phyloP scores from a whole-genome alignment of 805 yeast genomes.

The Barnettozyma wickerhamii region DNA sequence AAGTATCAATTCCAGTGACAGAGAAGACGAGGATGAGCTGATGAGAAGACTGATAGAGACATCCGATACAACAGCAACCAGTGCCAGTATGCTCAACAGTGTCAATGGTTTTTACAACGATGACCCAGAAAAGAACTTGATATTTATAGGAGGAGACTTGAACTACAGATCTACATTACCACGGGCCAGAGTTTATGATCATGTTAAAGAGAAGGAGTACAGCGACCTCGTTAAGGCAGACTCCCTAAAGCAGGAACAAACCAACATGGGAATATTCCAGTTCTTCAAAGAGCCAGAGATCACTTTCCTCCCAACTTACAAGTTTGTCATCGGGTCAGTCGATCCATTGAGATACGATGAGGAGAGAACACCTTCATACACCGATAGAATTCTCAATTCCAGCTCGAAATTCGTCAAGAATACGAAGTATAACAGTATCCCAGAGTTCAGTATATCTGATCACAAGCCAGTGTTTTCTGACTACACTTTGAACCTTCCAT shows the following conservation, averaged over 20 bases:
- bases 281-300: constrained; percentile 47
- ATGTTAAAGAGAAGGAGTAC: constrained; percentile 29
- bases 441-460: constrained; percentile 38
- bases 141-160: constrained; percentile 49
- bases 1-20: neutral
- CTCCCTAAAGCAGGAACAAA: constrained; percentile 33
- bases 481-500: constrained; percentile 26
- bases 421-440: constrained; percentile 20
- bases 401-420: constrained; percentile 27
- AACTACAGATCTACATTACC: constrained; percentile 43
- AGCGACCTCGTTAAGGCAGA: constrained; percentile 38
- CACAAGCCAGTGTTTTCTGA: constrained; percentile 51
- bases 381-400: constrained; percentile 49
- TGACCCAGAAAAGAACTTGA: constrained; percentile 8
- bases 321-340: constrained; percentile 26
- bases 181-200: constrained; percentile 24
- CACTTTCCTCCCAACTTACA: constrained; percentile 52
- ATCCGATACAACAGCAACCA: constrained; percentile 1
- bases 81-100: neutral
- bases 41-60: constrained; percentile 1
- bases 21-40: neutral
- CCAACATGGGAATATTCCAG: constrained; percentile 27
- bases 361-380: constrained; percentile 50
- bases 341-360: constrained; percentile 24
- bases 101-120: neutral